Percentiles rank a stretch among this genome's conserved stretches.
phyloP scores from a whole-genome alignment of 352 stramenopile species.

The Phytopythium boreale region DNA sequence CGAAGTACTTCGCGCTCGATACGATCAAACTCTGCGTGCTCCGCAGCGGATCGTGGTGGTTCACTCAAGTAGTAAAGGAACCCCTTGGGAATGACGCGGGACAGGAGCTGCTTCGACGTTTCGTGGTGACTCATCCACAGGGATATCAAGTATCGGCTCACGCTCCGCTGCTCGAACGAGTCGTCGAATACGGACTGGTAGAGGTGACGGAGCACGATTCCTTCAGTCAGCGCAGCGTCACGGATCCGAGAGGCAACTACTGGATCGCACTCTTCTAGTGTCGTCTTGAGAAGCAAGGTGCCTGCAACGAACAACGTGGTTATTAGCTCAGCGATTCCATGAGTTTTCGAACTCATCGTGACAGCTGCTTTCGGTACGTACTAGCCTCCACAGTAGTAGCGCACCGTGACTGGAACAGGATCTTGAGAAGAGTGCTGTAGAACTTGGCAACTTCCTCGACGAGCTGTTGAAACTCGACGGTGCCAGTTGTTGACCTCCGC shows the following conservation, averaged over 20 bases:
- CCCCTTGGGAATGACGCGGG: constrained; percentile 86
- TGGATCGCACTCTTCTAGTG: constrained; percentile 86
- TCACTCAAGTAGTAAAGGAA: constrained; percentile 90
- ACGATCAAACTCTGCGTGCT: constrained; percentile 86
- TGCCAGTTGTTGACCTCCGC: constrained; percentile 78
- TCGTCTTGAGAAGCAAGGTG: constrained; percentile 90
- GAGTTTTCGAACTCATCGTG: not conserved
- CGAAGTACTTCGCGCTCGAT: constrained; percentile 70
- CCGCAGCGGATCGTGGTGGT: constrained; percentile 62
- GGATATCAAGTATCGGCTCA: constrained; percentile 94
- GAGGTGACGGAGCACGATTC: constrained; percentile 92
- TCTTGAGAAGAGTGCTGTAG: constrained; percentile 80
- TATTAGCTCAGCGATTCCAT: too few species aligned
- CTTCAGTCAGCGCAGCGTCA: constrained; percentile 90
- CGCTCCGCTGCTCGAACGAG: constrained; percentile 90
- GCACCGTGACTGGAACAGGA: constrained; percentile 88
- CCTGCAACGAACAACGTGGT: constrained; percentile 54
- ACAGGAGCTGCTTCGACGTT: constrained; percentile 87
- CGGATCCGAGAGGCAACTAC: constrained; percentile 82
- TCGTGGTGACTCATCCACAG: constrained; percentile 93
- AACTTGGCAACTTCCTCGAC: constrained; percentile 69
- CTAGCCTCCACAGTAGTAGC: constrained; percentile 83
- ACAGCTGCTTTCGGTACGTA: constrained; percentile 25
- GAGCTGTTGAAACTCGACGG: constrained; percentile 61
- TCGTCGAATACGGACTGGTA: constrained; percentile 92